Conservation (phyloP, 2,329 filamentous ascomycete species). For the Achaetomium macrosporum region DNA sequence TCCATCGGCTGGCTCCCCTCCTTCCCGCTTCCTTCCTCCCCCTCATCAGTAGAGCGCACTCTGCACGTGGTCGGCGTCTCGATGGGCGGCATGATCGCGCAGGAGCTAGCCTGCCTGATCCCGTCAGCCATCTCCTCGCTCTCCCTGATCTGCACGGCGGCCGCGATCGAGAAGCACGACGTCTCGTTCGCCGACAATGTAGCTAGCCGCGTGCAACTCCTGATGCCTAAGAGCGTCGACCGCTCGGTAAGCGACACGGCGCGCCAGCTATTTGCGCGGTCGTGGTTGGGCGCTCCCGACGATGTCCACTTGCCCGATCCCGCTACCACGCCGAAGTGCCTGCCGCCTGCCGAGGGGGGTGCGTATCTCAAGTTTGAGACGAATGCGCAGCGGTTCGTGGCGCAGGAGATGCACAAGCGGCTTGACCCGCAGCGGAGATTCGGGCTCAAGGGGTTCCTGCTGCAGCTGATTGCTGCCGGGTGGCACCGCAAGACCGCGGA, state of each 20-base stretch:
- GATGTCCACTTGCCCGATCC: constrained; percentile 44
- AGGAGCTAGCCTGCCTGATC: constrained; percentile 61
- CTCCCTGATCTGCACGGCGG: constrained; percentile 56
- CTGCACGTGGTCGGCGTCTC: constrained; percentile 71
- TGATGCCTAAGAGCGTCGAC: constrained; percentile 67
- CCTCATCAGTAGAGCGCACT: constrained; percentile 32
- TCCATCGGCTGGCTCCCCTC: constrained; percentile 55
- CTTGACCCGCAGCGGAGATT: constrained; percentile 53
- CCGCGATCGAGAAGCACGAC: constrained; percentile 54
- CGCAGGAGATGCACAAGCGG: constrained; percentile 70
- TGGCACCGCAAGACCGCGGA: constrained; percentile 69
- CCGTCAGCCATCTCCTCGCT: constrained; percentile 51
- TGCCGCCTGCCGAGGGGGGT: neutral
- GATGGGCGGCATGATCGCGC: constrained; percentile 89
- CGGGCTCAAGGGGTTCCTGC: constrained; percentile 60
- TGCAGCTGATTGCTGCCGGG: constrained; percentile 71
- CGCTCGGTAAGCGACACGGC: constrained; percentile 59
- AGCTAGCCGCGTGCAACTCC: constrained; percentile 46
- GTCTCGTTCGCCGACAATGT: constrained; percentile 59
- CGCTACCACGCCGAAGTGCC: constrained; percentile 33
- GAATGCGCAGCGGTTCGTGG: constrained; percentile 78
- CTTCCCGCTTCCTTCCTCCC: constrained; percentile 9
- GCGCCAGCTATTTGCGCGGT: constrained; percentile 56
- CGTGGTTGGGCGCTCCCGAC: constrained; percentile 60
- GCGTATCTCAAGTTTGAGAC: constrained; percentile 56